phyloP scores from a whole-genome alignment of 2,329 filamentous ascomycete genomes.

The Sphaerostilbella broomeana region DNA sequence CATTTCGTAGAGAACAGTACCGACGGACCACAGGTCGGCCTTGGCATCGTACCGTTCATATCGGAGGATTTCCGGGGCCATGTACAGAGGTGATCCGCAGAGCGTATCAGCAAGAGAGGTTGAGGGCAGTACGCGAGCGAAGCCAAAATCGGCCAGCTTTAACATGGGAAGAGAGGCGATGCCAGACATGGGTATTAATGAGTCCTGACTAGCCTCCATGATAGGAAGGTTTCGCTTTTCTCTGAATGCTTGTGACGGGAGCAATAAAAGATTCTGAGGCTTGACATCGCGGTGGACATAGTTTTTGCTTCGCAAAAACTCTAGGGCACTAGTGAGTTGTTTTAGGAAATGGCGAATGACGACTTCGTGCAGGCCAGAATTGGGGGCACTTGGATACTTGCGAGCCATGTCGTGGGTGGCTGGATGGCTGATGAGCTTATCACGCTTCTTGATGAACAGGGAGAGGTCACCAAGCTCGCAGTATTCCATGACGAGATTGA shows the following conservation, averaged over 20 bases:
- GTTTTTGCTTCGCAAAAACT: constrained; percentile 78
- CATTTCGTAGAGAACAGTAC: constrained; percentile 95
- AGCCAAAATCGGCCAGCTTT: constrained; percentile 98
- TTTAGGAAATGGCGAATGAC: constrained; percentile 93
- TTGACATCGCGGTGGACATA: constrained; percentile 97
- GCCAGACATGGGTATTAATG: constrained; percentile 72
- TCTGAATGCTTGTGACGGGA: constrained; percentile 70
- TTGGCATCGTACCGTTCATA: constrained; percentile 98
- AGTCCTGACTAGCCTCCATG: constrained; percentile 70
- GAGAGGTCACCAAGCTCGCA: constrained; percentile 93
- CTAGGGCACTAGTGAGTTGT: constrained; percentile 83
- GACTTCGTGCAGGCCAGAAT: constrained; percentile 92
- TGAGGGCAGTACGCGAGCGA: constrained; percentile 82
- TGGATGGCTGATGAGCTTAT: constrained; percentile 70
- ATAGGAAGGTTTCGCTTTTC: constrained; percentile 51
- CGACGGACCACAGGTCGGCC: constrained; percentile 95
- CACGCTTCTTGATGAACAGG: constrained; percentile 90
- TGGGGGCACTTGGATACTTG: constrained; percentile 80
- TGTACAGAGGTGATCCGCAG: constrained; percentile 94
- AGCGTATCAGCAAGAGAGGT: constrained; percentile 92
- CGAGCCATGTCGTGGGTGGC: constrained; percentile 84
- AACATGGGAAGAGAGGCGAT: constrained; percentile 85
- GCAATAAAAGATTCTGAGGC: constrained; percentile 87
- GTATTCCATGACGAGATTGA: constrained; percentile 98
- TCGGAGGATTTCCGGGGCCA: constrained; percentile 94